phyloP scores from a whole-genome alignment of 1,284 basidiomycete genomes.

The Cystobasidium pallidum region DNA sequence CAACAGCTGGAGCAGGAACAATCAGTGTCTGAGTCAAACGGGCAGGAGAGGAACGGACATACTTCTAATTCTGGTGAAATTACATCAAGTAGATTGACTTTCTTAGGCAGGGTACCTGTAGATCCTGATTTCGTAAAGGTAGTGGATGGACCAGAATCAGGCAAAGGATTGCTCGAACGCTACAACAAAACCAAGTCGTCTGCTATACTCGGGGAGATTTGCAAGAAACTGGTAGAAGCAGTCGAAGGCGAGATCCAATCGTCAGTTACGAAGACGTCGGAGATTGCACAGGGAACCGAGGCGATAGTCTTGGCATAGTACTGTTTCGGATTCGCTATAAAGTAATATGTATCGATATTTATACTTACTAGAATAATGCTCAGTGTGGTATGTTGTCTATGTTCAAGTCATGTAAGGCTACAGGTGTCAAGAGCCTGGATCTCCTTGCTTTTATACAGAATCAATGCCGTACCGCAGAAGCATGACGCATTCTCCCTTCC shows the following conservation, averaged over 20 bases:
- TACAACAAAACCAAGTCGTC: conserved; percentile 41
- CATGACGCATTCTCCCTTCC: no score
- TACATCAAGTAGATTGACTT: conserved; percentile 57
- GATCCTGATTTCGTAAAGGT: conserved; percentile 83
- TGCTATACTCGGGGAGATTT: conserved; percentile 40
- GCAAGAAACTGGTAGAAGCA: conserved; percentile 17
- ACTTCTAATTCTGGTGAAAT: conserved; percentile 63
- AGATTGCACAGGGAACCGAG: conserved; percentile 4
- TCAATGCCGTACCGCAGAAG: no score
- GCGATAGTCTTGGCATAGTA: not conserved
- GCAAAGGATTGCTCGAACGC: conserved; percentile 38
- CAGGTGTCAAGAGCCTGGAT: not conserved
- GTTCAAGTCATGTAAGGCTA: not conserved
- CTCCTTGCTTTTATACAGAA: no score
- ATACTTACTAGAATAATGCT: no score
- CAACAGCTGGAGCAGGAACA: conserved; percentile 66
- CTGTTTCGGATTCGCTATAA: not conserved
- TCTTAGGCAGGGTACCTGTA: conserved; percentile 89
- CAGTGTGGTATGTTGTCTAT: not conserved
- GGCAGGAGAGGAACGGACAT: not conserved
- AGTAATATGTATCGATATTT: no score
- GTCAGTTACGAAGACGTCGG: not conserved
- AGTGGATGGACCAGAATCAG: conserved; percentile 40
- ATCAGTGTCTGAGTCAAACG: not conserved
- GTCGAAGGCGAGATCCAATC: not conserved